Percentiles rank a stretch among this genome's conserved stretches.
phyloP scores from a whole-genome alignment of 495 filamentous ascomycete genomes.

The Tuber borchii region DNA sequence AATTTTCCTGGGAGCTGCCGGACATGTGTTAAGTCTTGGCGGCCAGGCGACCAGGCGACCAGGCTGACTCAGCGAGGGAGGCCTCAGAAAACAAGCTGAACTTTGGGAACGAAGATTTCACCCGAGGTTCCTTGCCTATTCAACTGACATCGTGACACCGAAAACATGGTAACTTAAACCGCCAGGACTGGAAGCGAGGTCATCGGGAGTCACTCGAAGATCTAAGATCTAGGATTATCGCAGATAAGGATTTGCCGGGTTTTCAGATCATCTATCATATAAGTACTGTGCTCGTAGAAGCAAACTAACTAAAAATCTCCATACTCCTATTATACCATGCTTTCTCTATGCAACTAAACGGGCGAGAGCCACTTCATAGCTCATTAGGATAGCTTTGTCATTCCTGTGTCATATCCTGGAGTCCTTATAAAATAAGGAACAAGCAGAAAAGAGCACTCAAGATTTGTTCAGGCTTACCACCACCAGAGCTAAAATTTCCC shows the following conservation, averaged over 20 bases:
- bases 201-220: background rate
- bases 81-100: background rate
- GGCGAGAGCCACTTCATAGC: too few relatives aligned
- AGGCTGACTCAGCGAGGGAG: background rate
- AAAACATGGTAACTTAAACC: background rate
- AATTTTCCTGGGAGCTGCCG: background rate
- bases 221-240: background rate
- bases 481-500: too few relatives aligned
- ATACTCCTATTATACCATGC: too few relatives aligned
- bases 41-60: background rate
- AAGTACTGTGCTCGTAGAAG: too few relatives aligned
- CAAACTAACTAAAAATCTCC: too few relatives aligned
- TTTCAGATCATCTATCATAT: background rate
- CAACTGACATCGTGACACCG: background rate
- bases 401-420: too few relatives aligned
- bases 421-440: too few relatives aligned
- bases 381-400: too few relatives aligned
- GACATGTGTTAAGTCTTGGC: conserved; percentile 2
- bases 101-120: background rate
- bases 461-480: too few relatives aligned
- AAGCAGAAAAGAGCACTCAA: too few relatives aligned
- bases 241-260: background rate
- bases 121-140: background rate
- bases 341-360: too few relatives aligned
- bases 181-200: background rate